These are phyloP conservation scores for Capniomyces stellatus DNA, from an alignment of 371 early-diverging fungal species.

Conservation along the genomic window DNA sequence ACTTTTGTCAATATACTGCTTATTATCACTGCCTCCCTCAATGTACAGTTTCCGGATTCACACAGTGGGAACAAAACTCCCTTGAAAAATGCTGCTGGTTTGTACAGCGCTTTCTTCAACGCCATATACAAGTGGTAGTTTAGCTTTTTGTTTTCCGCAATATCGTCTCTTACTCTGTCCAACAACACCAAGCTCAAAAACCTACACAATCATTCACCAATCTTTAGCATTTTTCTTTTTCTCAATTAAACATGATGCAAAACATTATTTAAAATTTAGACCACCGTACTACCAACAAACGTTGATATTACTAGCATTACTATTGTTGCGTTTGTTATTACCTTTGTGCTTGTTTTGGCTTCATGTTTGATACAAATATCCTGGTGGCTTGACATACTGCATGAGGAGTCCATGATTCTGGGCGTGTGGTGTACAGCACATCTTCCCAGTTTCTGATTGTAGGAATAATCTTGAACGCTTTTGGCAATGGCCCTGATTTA, in stretches of 20 bases:
- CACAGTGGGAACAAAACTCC: slow-evolving; percentile 92
- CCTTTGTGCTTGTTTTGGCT: slow-evolving; percentile 77
- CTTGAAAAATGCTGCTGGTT: slow-evolving; percentile 95
- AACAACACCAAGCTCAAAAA: slow-evolving; percentile 73
- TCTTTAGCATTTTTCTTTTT: too few relatives aligned
- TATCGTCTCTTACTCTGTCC: slow-evolving; percentile 85
- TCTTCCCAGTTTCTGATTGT: slow-evolving; percentile 92
- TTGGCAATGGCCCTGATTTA: slow-evolving; percentile 90
- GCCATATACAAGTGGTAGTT: slow-evolving; percentile 92
- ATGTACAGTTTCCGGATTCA: slow-evolving; percentile 83
- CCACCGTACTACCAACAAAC: too few relatives aligned
- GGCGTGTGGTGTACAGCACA: slow-evolving; percentile 73
- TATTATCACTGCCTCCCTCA: slow-evolving; percentile 91
- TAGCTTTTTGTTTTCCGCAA: slow-evolving; percentile 83
- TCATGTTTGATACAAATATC: slow-evolving; percentile 88
- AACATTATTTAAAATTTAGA: too few relatives aligned
- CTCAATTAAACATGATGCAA: too few relatives aligned
- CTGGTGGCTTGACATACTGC: slow-evolving; percentile 90
- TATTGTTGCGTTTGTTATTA: slow-evolving; percentile 15
- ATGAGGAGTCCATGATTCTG: slow-evolving; percentile 89
- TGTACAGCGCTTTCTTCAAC: slow-evolving; percentile 88
- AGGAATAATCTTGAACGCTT: slow-evolving; percentile 97
- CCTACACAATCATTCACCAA: background rate
- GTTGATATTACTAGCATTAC: too few relatives aligned
- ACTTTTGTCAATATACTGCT: slow-evolving; percentile 81